phyloP scores from a whole-genome alignment of 1,139 yeast genomes.

The Debaryomycetaceae sp. region DNA sequence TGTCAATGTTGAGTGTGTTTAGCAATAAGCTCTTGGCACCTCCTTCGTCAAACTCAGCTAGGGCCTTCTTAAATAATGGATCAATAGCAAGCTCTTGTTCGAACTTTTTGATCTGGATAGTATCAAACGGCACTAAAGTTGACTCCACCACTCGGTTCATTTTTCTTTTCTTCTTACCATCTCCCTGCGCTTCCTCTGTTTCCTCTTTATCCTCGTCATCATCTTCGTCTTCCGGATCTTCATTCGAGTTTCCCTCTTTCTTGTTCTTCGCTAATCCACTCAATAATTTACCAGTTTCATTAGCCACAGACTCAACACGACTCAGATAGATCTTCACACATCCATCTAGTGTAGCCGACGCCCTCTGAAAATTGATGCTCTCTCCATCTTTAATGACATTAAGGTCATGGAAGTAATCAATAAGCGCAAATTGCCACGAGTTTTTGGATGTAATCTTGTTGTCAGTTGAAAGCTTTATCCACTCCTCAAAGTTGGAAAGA shows the following conservation, averaged over 20 bases:
- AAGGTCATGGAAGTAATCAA: constrained; percentile 69
- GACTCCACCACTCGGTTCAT: constrained; percentile 41
- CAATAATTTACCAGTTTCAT: constrained; percentile 81
- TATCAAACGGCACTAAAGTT: constrained; percentile 52
- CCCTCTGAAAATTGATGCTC: constrained; percentile 41
- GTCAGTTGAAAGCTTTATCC: constrained; percentile 89
- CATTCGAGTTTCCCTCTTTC: constrained; percentile 15
- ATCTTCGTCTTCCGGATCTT: constrained; percentile 15
- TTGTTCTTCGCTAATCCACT: constrained; percentile 59
- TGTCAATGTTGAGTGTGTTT: constrained; percentile 63
- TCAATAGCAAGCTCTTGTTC: constrained; percentile 81
- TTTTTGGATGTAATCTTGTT: constrained; percentile 69
- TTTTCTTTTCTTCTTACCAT: constrained; percentile 30
- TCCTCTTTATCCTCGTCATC: constrained; percentile 16
- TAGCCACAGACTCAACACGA: constrained; percentile 87
- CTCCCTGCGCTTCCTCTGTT: constrained; percentile 12
- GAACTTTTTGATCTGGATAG: constrained; percentile 62
- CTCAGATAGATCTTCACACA: constrained; percentile 41
- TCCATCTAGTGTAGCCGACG: constrained; percentile 38
- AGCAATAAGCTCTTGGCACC: constrained; percentile 83
- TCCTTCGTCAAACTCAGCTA: constrained; percentile 93
- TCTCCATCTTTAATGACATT: constrained; percentile 45
- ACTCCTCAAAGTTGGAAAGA: constrained; percentile 73
- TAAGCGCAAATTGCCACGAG: constrained; percentile 74
- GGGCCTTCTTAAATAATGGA: constrained; percentile 83